phyloP scores from a whole-genome alignment of 345 rosid genomes.

The Syzygium aromaticum region DNA sequence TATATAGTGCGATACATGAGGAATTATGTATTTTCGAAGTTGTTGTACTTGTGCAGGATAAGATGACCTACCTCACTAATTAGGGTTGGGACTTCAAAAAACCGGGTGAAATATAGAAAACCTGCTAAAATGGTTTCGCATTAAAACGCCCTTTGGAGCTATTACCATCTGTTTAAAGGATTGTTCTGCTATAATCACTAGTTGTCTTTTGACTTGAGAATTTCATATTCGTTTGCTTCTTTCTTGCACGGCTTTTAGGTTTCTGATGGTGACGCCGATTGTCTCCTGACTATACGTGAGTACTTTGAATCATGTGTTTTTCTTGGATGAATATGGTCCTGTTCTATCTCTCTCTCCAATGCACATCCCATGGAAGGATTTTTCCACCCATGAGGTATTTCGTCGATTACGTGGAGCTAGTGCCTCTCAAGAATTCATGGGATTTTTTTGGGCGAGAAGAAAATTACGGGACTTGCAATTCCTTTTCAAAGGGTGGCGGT shows the following conservation, averaged over 20 bases:
- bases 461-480: background rate
- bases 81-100: background rate
- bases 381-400: background rate
- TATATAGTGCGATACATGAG: background rate
- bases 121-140: background rate
- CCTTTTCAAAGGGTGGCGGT: background rate
- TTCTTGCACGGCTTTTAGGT: background rate
- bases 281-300: background rate
- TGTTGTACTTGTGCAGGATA: background rate
- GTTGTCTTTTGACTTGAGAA: background rate
- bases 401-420: background rate
- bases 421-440: background rate
- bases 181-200: background rate
- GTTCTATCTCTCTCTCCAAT: background rate
- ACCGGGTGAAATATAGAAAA: background rate
- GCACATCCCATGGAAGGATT: background rate
- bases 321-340: background rate
- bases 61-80: background rate
- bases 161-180: background rate
- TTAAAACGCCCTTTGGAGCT: background rate
- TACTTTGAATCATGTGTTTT: background rate
- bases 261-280: background rate
- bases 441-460: background rate
- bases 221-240: background rate
- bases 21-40: background rate